phyloP scores from a whole-genome alignment of 441 rosid genomes.

The Eruca vesicaria region DNA sequence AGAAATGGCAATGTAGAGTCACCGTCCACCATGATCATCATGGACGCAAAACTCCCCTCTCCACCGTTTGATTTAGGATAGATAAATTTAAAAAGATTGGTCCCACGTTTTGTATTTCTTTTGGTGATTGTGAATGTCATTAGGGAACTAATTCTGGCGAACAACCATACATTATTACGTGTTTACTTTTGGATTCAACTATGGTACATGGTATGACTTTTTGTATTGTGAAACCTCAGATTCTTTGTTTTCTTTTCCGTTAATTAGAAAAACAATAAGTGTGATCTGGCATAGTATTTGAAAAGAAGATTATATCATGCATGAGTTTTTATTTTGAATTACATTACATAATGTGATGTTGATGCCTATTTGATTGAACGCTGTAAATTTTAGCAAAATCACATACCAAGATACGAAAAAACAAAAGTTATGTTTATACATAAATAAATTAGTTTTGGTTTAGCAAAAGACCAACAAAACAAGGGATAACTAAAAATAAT shows the following conservation, averaged over 20 bases:
- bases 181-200: not conserved
- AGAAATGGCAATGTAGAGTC: slow-evolving; percentile 37
- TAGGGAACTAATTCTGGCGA: slow-evolving; percentile 17
- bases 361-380: not conserved
- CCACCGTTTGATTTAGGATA: slow-evolving; percentile 40
- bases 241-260: too few relatives aligned
- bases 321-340: not conserved
- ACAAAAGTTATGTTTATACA: too few relatives aligned
- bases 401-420: not conserved
- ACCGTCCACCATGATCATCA: slow-evolving; percentile 42
- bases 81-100: slow-evolving; percentile 25
- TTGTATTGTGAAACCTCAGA: not conserved
- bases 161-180: slow-evolving; percentile 16
- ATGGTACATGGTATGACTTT: not conserved
- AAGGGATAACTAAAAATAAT: not conserved
- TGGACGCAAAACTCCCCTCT: slow-evolving; percentile 43
- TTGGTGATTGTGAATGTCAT: slow-evolving; percentile 31
- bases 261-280: too few relatives aligned
- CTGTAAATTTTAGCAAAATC: not conserved
- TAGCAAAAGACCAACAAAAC: not conserved
- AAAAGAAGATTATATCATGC: not conserved
- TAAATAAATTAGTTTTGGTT: too few relatives aligned
- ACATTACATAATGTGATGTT: not conserved
- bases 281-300: not conserved
- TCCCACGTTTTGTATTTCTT: slow-evolving; percentile 26